A percentile compares a stretch with the other conserved stretches of the same genome.
phyloP scores from a whole-genome alignment of 2,329 filamentous ascomycete genomes.

The Fusarium sp. region DNA sequence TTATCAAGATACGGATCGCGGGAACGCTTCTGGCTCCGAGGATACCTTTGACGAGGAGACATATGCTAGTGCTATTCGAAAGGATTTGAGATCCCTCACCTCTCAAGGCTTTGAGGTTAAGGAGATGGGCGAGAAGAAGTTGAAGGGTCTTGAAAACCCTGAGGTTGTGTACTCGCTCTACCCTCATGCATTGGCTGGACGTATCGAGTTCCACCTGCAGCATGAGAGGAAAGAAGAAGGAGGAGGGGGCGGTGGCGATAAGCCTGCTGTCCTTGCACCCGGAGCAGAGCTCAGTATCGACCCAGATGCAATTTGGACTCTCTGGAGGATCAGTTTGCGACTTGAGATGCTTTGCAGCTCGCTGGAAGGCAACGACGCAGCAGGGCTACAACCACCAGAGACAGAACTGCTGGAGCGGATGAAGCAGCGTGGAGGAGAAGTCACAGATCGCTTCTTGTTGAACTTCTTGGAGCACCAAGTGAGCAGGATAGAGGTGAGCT shows the following conservation, averaged over 20 bases:
- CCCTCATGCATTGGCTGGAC: constrained; percentile 84
- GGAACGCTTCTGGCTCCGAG: constrained; percentile 73
- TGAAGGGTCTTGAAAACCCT: constrained; percentile 97
- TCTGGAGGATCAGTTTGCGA: constrained; percentile 89
- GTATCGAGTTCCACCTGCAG: constrained; percentile 74
- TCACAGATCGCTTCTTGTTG: constrained; percentile 87
- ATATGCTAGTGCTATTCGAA: constrained; percentile 79
- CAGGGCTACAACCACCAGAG: constrained; percentile 79
- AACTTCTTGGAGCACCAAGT: constrained; percentile 96
- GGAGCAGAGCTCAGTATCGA: constrained; percentile 78
- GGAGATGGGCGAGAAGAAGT: constrained; percentile 91
- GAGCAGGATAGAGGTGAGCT: constrained; percentile 88
- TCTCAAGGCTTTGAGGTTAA: constrained; percentile 97
- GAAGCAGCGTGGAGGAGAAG: constrained; percentile 76
- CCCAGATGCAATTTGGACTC: constrained; percentile 83
- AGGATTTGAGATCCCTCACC: constrained; percentile 85
- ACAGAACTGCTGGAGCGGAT: constrained; percentile 80
- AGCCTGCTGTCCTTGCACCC: constrained; percentile 69
- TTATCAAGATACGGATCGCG: constrained; percentile 84
- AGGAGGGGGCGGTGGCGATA: constrained; percentile 56
- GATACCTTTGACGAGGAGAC: constrained; percentile 76
- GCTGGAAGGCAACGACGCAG: constrained; percentile 75
- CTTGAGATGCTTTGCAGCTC: constrained; percentile 93
- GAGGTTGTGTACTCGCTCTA: constrained; percentile 97
- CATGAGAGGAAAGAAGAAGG: constrained; percentile 56